A percentile compares a stretch with the other conserved stretches of the same genome.
phyloP scores from a whole-genome alignment of 305 asterid genomes.

The Fraxinus velutina region DNA sequence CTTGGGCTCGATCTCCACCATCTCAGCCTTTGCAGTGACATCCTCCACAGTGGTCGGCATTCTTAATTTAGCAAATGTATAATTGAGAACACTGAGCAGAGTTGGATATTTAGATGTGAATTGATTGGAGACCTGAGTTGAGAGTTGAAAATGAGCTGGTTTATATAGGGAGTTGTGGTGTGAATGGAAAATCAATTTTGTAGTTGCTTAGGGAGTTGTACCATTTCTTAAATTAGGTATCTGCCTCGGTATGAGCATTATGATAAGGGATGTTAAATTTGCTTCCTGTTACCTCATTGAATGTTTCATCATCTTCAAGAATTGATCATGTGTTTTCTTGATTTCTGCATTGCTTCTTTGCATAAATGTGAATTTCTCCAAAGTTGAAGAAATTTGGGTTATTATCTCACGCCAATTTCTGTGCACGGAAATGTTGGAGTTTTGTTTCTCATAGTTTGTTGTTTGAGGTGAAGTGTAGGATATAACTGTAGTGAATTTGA shows the following conservation, averaged over 20 bases:
- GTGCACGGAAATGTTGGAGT: not conserved
- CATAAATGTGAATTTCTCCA: not conserved
- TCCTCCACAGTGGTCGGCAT: slow-evolving; percentile 53
- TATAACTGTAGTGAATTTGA: not conserved
- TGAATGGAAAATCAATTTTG: not conserved
- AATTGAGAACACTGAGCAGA: not conserved
- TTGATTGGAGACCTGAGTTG: slow-evolving; percentile 27
- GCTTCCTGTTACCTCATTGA: slow-evolving; percentile 9
- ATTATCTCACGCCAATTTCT: not conserved
- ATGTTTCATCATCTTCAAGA: not conserved
- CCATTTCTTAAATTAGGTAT: not conserved
- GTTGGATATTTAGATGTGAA: slow-evolving; percentile 8
- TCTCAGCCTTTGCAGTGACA: slow-evolving; percentile 36
- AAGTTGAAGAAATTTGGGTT: not conserved
- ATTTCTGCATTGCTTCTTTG: slow-evolving; percentile 5
- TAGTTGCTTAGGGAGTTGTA: not conserved
- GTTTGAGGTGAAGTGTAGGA: not conserved
- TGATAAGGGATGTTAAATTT: slow-evolving; percentile 24
- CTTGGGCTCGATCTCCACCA: slow-evolving; percentile 48
- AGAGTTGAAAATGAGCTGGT: not conserved
- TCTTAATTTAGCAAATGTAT: not conserved
- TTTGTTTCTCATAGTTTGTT: not conserved
- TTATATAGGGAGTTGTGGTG: slow-evolving; percentile 32
- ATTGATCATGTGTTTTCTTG: slow-evolving; percentile 4
- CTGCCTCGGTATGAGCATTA: slow-evolving; percentile 45